phyloP scores from a whole-genome alignment of 768 basidiomycete genomes.

The Roridomyces roridus region DNA sequence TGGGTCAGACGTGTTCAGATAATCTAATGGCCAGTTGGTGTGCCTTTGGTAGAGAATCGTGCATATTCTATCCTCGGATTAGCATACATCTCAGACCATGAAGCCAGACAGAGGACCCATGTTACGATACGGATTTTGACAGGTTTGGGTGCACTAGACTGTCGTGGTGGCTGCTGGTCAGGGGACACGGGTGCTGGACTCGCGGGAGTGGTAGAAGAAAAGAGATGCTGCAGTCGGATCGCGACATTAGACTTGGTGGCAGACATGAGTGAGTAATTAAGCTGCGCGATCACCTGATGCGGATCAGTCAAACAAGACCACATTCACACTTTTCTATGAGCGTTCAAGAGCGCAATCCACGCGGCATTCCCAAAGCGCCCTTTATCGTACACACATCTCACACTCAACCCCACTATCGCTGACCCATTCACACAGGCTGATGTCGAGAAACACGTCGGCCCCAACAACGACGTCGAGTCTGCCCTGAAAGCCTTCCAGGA shows the following conservation, averaged over 20 bases:
- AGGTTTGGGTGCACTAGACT: constrained; percentile 42
- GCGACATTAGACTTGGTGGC: constrained; percentile 52
- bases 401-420: neutral
- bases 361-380: constrained; percentile 94
- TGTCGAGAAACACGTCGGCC: constrained; percentile 84
- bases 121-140: constrained; percentile 75
- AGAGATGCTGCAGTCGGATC: constrained; percentile 57
- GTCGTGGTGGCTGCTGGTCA: constrained; percentile 31
- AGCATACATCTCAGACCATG: no score
- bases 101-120: constrained; percentile 38
- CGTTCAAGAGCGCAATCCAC: constrained; percentile 69
- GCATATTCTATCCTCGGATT: constrained; percentile 68
- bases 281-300: neutral
- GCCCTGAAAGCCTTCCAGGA: constrained; percentile 87
- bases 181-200: constrained; percentile 27
- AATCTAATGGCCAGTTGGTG: constrained; percentile 1
- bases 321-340: no score
- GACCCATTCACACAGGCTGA: constrained; percentile 65
- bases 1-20: neutral
- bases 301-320: neutral
- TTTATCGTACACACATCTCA: constrained; percentile 76
- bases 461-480: constrained; percentile 78
- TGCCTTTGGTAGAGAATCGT: constrained; percentile 81
- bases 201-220: constrained; percentile 38
- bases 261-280: no score